phyloP scores from a whole-genome alignment of 169 alveolate species.

The Eimeria maxima region DNA sequence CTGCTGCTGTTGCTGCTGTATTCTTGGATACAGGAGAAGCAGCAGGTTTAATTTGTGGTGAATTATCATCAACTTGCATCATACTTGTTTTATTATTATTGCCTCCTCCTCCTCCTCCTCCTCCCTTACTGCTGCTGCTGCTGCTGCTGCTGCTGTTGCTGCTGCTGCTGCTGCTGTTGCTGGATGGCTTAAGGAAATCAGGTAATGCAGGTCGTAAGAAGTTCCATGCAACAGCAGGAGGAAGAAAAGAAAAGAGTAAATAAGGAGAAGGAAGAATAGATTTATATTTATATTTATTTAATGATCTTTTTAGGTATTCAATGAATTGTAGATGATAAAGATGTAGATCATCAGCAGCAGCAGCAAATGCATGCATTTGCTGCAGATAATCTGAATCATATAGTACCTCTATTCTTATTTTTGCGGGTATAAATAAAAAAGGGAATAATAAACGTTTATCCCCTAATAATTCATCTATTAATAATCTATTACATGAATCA shows the following conservation, averaged over 20 bases:
- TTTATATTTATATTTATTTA: not conserved
- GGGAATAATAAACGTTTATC: slow-evolving; percentile 33
- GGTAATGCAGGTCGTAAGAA: slow-evolving; percentile 54
- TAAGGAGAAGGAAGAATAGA: slow-evolving; percentile 33
- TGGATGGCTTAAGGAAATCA: not conserved
- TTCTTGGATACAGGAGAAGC: too few species aligned
- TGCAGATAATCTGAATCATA: slow-evolving; percentile 27
- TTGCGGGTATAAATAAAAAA: slow-evolving; percentile 29
- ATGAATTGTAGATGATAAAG: slow-evolving; percentile 55
- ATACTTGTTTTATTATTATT: not conserved
- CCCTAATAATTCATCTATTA: not conserved
- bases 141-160: not conserved
- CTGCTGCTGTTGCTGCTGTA: too few species aligned
- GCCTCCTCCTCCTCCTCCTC: too few species aligned
- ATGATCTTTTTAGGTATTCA: slow-evolving; percentile 36
- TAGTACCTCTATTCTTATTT: not conserved
- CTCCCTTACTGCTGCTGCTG: slow-evolving; percentile 22
- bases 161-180: slow-evolving; percentile 16
- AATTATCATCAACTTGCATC: not conserved
- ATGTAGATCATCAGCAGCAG: slow-evolving; percentile 57
- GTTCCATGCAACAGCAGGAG: slow-evolving; percentile 76
- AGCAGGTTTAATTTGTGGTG: not conserved
- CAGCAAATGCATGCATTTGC: slow-evolving; percentile 14
- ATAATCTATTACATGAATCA: not conserved
- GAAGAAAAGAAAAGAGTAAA: slow-evolving; percentile 6